phyloP scores from a whole-genome alignment of 2,329 filamentous ascomycete species.

The Tolypocladium tundrense region DNA sequence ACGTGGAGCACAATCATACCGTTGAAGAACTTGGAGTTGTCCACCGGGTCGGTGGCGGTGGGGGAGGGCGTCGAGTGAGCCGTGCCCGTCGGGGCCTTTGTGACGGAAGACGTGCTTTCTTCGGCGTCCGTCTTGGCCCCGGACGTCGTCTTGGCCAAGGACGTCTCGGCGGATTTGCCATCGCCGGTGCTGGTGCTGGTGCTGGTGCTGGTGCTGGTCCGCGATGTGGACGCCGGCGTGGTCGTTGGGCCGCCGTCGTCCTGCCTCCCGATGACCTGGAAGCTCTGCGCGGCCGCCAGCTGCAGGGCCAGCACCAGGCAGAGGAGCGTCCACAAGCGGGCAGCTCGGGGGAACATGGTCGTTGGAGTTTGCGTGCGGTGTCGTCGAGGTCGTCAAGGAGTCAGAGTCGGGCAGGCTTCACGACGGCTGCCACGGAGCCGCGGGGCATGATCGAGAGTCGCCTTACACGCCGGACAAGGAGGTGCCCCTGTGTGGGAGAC shows the following conservation, averaged over 20 bases:
- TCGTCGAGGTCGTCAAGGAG: constrained; percentile 1
- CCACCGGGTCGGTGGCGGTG: constrained; percentile 8
- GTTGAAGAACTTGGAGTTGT: constrained; percentile 22
- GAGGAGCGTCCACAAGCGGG: constrained; percentile 26
- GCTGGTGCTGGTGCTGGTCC: neutral
- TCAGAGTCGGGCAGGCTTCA: constrained; percentile 9
- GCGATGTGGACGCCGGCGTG: neutral
- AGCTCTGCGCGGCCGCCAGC: constrained; percentile 21
- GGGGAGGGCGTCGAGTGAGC: neutral
- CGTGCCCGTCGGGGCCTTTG: neutral
- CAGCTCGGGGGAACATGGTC: constrained; percentile 23
- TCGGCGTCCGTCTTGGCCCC: neutral
- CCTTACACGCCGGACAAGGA: neutral
- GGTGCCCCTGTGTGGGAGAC: neutral
- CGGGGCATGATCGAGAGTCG: constrained; percentile 9
- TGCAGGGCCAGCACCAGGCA: constrained; percentile 28
- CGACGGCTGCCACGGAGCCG: constrained; percentile 5
- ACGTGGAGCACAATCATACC: constrained; percentile 12
- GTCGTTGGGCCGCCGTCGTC: constrained; percentile 9
- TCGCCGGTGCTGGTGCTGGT: neutral
- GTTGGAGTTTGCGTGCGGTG: neutral
- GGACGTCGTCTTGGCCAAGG: neutral
- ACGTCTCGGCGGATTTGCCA: neutral
- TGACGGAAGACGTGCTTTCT: neutral
- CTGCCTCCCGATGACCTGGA: constrained; percentile 22